Evolutionary conservation across 306 rosid species (phyloP).

Genomic region (Boehmeria nivea): DNA sequence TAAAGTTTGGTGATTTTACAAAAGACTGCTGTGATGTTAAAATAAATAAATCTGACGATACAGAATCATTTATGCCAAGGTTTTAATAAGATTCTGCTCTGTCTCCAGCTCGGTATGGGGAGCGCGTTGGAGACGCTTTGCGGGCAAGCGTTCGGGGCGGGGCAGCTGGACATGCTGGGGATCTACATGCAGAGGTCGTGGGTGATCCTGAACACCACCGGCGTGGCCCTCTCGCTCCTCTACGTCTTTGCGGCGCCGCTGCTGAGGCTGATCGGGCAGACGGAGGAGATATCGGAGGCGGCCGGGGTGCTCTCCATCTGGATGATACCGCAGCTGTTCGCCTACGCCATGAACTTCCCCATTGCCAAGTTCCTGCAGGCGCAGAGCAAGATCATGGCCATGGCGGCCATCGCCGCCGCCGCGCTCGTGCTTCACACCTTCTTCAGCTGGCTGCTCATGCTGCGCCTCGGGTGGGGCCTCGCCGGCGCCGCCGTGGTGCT

Average conservation of each 20-base stretch:
- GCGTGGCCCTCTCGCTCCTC: slow-evolving; percentile 26
- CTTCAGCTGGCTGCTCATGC: slow-evolving; percentile 67
- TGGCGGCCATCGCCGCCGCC: slow-evolving; percentile 64
- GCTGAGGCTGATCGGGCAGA: slow-evolving; percentile 55
- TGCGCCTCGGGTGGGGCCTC: slow-evolving; percentile 56
- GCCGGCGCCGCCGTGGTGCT: slow-evolving; percentile 70
- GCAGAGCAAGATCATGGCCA: slow-evolving; percentile 84
- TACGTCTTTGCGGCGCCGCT: slow-evolving; percentile 55
- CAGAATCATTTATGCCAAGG: no score
- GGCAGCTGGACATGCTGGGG: slow-evolving; percentile 70
- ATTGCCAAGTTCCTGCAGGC: slow-evolving; percentile 73
- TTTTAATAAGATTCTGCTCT: no score
- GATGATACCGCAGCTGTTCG: slow-evolving; percentile 90
- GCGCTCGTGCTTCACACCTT: slow-evolving; percentile 50
- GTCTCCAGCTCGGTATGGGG: slow-evolving; percentile 73
- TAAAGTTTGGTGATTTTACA: no score
- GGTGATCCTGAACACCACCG: slow-evolving; percentile 56
- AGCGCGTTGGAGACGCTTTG: slow-evolving; percentile 87
- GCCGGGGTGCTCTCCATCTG: slow-evolving; percentile 66
- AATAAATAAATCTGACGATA: not conserved
- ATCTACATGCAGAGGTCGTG: slow-evolving; percentile 88
- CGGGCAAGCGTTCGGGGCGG: slow-evolving; percentile 85
- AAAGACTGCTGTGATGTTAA: not conserved
- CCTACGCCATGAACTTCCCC: slow-evolving; percentile 75
- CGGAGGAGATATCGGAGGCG: slow-evolving; percentile 50